Evolutionary conservation across 2,329 filamentous ascomycete species (phyloP).

Genomic region (Phaeosphaeriaceae sp.): DNA sequence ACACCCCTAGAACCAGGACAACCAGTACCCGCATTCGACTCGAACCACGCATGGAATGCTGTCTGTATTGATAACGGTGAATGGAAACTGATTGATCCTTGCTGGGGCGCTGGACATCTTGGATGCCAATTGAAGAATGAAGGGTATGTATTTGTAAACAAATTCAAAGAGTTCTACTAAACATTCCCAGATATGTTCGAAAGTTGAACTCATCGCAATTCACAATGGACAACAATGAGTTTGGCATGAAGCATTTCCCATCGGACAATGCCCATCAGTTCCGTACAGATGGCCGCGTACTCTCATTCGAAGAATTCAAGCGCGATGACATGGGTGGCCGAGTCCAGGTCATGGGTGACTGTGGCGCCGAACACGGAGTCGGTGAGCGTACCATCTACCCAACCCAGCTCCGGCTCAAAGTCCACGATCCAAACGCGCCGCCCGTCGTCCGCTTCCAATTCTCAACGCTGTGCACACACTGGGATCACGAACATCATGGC

Average conservation of each 20-base stretch:
- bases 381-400: constrained; percentile 68
- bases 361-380: constrained; percentile 59
- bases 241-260: constrained; percentile 83
- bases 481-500: constrained; percentile 74
- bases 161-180: constrained; percentile 13
- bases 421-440: constrained; percentile 56
- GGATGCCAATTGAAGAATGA: constrained; percentile 28
- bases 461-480: constrained; percentile 79
- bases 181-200: constrained; percentile 62
- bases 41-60: constrained; percentile 90
- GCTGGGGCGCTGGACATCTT: constrained; percentile 87
- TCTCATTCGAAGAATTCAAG: constrained; percentile 84
- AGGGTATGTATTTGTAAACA: constrained; percentile 59
- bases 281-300: constrained; percentile 70
- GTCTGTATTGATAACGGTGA: constrained; percentile 83
- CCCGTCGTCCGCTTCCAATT: constrained; percentile 77
- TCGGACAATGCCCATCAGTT: constrained; percentile 71
- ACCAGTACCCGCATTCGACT: constrained; percentile 66
- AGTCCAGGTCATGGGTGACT: constrained; percentile 56
- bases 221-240: constrained; percentile 74
- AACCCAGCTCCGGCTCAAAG: constrained; percentile 62
- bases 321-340: constrained; percentile 60
- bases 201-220: constrained; percentile 67
- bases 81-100: constrained; percentile 91
- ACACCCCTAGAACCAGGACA: constrained; percentile 66